Conservation (phyloP, 2,329 filamentous ascomycete species). For the Monosporascus ibericus region DNA sequence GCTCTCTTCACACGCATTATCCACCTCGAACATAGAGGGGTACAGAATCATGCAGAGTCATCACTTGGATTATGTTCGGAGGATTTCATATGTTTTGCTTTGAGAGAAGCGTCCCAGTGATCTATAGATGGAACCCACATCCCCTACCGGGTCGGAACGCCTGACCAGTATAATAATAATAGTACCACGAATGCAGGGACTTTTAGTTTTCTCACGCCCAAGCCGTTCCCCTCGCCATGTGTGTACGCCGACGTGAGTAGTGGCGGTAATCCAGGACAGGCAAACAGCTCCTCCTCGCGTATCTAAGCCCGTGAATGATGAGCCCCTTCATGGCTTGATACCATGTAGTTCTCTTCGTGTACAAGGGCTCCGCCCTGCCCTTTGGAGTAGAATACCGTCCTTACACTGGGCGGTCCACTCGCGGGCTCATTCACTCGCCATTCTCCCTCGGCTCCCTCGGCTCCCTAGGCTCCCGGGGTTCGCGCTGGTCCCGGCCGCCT, state of each 20-base stretch:
- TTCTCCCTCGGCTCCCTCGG: slow-evolving; percentile 23
- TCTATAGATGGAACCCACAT: background rate
- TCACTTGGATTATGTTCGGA: too few species aligned
- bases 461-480: slow-evolving; percentile 44
- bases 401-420: too few species aligned
- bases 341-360: background rate
- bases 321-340: background rate
- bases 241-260: background rate
- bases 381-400: background rate
- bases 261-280: background rate
- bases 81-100: too few species aligned
- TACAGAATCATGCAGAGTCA: too few species aligned
- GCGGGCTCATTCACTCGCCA: slow-evolving; percentile 11
- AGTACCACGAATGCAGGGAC: background rate
- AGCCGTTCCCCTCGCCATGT: background rate
- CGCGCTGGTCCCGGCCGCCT: slow-evolving; percentile 42
- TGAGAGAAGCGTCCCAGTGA: too few species aligned
- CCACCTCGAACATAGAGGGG: too few species aligned
- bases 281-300: background rate
- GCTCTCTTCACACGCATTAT: too few species aligned
- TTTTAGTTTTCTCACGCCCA: background rate
- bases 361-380: background rate
- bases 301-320: background rate
- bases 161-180: background rate
- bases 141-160: background rate